phyloP scores from a whole-genome alignment of 1,284 basidiomycete genomes.

The Ustilago vetiveriae region DNA sequence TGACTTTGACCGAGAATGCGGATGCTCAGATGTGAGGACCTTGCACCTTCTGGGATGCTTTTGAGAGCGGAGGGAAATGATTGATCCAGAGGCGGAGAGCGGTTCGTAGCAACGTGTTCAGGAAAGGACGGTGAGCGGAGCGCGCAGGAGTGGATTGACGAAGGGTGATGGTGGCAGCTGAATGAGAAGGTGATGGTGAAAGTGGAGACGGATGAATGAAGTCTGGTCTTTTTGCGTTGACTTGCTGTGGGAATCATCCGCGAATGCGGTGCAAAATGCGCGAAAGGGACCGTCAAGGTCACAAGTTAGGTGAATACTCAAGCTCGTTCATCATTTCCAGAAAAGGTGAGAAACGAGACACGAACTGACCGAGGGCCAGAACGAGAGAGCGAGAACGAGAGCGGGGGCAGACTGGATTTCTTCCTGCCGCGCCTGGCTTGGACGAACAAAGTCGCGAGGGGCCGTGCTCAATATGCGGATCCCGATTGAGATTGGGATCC shows the following conservation, averaged over 20 bases:
- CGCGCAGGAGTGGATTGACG: too few relatives aligned
- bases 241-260: too few relatives aligned
- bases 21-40: not conserved
- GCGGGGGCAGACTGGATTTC: not conserved
- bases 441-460: not conserved
- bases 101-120: not conserved
- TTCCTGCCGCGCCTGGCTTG: slow-evolving; percentile 1
- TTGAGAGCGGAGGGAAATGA: not conserved
- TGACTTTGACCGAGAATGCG: not conserved
- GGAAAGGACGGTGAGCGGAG: slow-evolving; percentile 5
- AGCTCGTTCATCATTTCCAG: too few relatives aligned
- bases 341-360: too few relatives aligned
- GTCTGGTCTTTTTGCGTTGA: too few relatives aligned
- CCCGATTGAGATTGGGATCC: slow-evolving; percentile 1
- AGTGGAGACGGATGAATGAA: too few relatives aligned
- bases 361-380: too few relatives aligned
- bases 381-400: not conserved
- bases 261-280: not conserved
- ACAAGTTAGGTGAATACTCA: too few relatives aligned
- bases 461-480: slow-evolving; percentile 8
- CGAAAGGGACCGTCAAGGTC: not conserved
- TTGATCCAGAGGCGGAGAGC: not conserved
- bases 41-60: not conserved
- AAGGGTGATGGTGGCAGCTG: too few relatives aligned
- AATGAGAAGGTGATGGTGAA: too few relatives aligned